phyloP scores from a whole-genome alignment of 2,329 filamentous ascomycete species.

The Colletotrichum ledebouriae region DNA sequence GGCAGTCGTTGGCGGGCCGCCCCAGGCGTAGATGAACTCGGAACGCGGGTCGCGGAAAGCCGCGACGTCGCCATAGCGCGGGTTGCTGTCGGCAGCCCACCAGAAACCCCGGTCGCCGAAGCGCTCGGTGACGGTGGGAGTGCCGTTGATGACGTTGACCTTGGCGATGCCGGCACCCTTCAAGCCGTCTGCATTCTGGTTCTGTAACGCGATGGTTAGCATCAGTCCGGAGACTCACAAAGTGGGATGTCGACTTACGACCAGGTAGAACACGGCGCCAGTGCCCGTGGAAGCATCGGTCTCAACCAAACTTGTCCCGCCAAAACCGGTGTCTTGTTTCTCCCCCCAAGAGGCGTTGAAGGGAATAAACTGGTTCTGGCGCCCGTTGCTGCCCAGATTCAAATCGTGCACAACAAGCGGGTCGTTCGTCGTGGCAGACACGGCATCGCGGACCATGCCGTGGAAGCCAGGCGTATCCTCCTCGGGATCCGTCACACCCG shows the following conservation, averaged over 20 bases:
- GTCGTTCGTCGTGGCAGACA: conserved; percentile 52
- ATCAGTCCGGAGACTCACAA: too few species aligned
- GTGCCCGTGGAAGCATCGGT: conserved; percentile 47
- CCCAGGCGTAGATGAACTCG: conserved; percentile 55
- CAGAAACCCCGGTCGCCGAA: conserved; percentile 51
- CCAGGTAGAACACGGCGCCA: conserved; percentile 53
- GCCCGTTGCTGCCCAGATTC: conserved; percentile 51
- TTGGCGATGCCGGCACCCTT: conserved; percentile 54
- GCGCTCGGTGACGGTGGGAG: conserved; percentile 53
- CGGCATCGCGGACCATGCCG: conserved; percentile 56
- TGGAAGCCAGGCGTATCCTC: conserved; percentile 52
- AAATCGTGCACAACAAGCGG: conserved; percentile 54
- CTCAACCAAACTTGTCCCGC: conserved; percentile 56
- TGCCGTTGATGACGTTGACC: conserved; percentile 50
- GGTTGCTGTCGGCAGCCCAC: conserved; percentile 50
- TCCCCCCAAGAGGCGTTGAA: conserved; percentile 55
- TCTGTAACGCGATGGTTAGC: rapidly evolving
- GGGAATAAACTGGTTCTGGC: conserved; percentile 54
- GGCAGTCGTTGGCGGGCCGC: conserved; percentile 52
- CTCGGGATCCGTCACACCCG: conserved; percentile 50
- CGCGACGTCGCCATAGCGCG: conserved; percentile 55
- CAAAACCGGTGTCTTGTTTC: conserved; percentile 52
- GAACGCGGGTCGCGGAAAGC: conserved; percentile 55
- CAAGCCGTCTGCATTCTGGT: conserved; percentile 51
- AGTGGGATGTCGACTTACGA: conserved; percentile 47